Evolutionary conservation across 192 early-diverging fungal species (phyloP).

Genomic region (Entomortierella parvispora): DNA sequence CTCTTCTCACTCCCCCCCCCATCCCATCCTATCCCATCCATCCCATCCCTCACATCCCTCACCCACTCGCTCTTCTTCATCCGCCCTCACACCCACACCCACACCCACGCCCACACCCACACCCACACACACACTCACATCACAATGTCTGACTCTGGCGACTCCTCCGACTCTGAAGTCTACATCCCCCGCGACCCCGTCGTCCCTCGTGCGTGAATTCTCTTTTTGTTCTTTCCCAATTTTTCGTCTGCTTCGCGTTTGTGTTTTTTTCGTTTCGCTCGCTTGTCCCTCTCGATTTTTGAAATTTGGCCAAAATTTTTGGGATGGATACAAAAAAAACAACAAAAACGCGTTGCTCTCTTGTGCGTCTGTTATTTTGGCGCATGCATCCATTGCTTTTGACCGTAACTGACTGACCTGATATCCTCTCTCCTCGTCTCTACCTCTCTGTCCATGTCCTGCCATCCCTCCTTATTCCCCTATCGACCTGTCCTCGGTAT

Average conservation of each 20-base stretch:
- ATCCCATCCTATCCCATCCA: neutral
- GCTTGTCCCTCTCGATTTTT: neutral
- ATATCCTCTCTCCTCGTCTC: neutral
- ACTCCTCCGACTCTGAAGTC: conserved; percentile 51
- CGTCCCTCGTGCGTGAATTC: conserved; percentile 37
- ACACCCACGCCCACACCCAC: neutral
- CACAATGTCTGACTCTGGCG: conserved; percentile 46
- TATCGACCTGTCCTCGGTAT: neutral
- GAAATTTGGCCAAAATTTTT: too few relatives aligned
- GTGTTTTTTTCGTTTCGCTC: too few relatives aligned
- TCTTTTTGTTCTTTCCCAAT: conserved; percentile 6
- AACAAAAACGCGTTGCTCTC: too few relatives aligned
- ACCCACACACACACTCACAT: neutral
- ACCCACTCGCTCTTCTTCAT: neutral
- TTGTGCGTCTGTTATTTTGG: too few relatives aligned
- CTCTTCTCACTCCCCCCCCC: conserved; percentile 1
- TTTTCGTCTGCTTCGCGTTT: neutral
- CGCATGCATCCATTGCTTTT: too few relatives aligned
- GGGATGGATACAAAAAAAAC: too few relatives aligned
- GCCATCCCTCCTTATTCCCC: neutral
- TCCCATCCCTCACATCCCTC: neutral
- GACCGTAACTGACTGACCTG: too few relatives aligned
- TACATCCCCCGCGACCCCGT: conserved; percentile 53
- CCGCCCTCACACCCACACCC: neutral
- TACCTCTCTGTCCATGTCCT: neutral